Evolutionary conservation across 2,329 filamentous ascomycete species (phyloP), one percentile per base, ranked within the genome.

Genomic region (Juglanconis oblonga): DNA sequence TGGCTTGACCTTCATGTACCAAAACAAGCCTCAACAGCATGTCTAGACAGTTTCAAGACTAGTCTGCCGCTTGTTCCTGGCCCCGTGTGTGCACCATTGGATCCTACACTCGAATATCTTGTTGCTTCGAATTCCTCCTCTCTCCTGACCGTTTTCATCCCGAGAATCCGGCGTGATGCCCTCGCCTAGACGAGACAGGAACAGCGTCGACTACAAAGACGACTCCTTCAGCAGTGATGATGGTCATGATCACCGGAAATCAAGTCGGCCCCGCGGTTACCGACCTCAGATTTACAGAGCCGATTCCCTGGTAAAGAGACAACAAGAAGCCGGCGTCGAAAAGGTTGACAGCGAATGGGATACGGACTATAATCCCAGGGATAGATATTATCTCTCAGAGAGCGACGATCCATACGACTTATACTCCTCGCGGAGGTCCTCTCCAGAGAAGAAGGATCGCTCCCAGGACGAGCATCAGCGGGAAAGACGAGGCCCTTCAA

Each of bases 351-450:
- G 49, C 32, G 57, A 52, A 5, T 58, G 59, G 57, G 62, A 64
- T 13, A 65, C 64, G 38, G 61, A 66, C 51, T 67, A 65, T 56
- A 58, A 64, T 13, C 62, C 65, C 3, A 61, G 48, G 10, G 65
- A 67, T 45, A 65, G 52, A 59, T 65, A 62, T 51, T 66, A 67
- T 32, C 55, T 67, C 17, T 66, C 65, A 9, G 57, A 36, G 29
- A 62, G 62, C n/a, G 62, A 64, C 1, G 64, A 62, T 24, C 52
- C 52, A 2, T 9, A 62, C 29, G 60, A 51, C 24, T 40, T 53
- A 7, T 54, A 60, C 48, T 50, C 50, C 35, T 35, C 55, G 31
- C 35, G 24, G 14, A 42, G 35, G 8, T 17, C n/a, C 44, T 45
- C 44, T 13, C 29, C 48, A 14, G 45, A 44, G 36, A 36, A 32